A percentile compares a stretch with the other conserved stretches of the same genome.
Conservation (phyloP, 2,329 filamentous ascomycete genomes). For the Whalleya microplaca region DNA sequence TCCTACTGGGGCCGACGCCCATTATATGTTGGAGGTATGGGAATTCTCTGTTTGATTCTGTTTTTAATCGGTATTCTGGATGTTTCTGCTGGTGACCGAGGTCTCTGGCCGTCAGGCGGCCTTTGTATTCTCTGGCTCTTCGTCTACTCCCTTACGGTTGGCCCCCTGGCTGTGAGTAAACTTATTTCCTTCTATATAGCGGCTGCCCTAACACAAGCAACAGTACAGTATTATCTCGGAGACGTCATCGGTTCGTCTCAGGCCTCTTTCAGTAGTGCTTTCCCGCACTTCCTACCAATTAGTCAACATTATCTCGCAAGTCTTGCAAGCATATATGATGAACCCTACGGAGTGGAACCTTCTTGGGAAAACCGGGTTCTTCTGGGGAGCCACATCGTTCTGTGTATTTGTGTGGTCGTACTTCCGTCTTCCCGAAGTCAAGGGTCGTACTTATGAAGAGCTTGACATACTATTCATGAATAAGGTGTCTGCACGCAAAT, state of each 20-base stretch:
- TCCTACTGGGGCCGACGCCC: conserved; percentile 45
- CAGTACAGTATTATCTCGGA: conserved; percentile 52
- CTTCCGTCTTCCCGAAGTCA: conserved; percentile 56
- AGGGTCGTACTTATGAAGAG: conserved; percentile 55
- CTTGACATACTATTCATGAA: conserved; percentile 56
- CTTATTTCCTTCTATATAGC: neutral
- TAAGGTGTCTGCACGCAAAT: conserved; percentile 44
- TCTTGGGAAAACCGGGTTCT: conserved; percentile 48
- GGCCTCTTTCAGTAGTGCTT: conserved; percentile 50
- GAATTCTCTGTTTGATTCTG: conserved; percentile 41
- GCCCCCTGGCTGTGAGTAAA: conserved; percentile 48
- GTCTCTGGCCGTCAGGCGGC: conserved; percentile 46
- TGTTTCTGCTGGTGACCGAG: conserved; percentile 45
- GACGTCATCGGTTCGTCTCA: conserved; percentile 50
- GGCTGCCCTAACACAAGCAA: conserved; percentile 11
- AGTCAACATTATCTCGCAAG: conserved; percentile 46
- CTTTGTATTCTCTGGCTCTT: conserved; percentile 50
- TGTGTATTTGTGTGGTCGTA: conserved; percentile 52
- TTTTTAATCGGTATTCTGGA: conserved; percentile 46
- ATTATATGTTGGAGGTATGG: conserved; percentile 45
- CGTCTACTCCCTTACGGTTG: conserved; percentile 51
- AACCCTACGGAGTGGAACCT: conserved; percentile 44
- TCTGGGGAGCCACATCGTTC: conserved; percentile 48
- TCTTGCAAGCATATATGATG: conserved; percentile 44
- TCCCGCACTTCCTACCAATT: conserved; percentile 50